These are phyloP conservation scores for Euphorbia celastroides DNA, from an alignment of 441 rosid genomes.

Conservation along the genomic window DNA sequence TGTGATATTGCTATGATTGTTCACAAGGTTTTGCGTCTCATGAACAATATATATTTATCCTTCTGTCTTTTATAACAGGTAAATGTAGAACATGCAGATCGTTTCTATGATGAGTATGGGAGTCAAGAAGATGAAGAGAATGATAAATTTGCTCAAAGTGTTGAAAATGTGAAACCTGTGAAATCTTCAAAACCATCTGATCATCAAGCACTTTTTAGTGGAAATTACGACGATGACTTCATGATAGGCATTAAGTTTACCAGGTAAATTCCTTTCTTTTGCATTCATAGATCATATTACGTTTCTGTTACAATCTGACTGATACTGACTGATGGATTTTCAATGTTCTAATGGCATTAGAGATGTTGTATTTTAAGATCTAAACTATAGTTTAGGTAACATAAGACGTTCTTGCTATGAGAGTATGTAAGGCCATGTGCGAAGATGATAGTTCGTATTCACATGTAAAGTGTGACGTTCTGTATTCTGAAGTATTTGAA, in stretches of 20 bases:
- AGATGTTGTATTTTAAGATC: neutral
- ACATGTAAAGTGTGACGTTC: neutral
- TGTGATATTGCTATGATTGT: neutral
- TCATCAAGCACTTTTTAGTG: constrained; percentile 73
- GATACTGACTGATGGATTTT: neutral
- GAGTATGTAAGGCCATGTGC: neutral
- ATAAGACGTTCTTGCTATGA: neutral
- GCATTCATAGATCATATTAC: neutral
- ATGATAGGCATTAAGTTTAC: constrained; percentile 91
- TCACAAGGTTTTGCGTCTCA: neutral
- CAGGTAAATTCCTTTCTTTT: constrained; percentile 39
- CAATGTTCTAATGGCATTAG: neutral
- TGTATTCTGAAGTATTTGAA: neutral
- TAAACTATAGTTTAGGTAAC: neutral
- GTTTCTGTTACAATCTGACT: neutral
- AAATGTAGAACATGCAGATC: constrained; percentile 72
- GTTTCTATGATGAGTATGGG: constrained; percentile 75
- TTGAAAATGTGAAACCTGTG: constrained; percentile 22
- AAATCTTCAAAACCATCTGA: constrained; percentile 81
- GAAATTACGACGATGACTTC: constrained; percentile 65
- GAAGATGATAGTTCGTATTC: neutral
- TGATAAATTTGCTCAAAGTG: constrained; percentile 23
- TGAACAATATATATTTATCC: neutral
- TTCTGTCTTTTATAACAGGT: constrained; percentile 42
- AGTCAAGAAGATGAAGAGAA: constrained; percentile 44